Percentiles rank a stretch among this genome's conserved stretches.
Conservation (phyloP, 2,329 filamentous ascomycete species). For the Penicillium paneum region DNA sequence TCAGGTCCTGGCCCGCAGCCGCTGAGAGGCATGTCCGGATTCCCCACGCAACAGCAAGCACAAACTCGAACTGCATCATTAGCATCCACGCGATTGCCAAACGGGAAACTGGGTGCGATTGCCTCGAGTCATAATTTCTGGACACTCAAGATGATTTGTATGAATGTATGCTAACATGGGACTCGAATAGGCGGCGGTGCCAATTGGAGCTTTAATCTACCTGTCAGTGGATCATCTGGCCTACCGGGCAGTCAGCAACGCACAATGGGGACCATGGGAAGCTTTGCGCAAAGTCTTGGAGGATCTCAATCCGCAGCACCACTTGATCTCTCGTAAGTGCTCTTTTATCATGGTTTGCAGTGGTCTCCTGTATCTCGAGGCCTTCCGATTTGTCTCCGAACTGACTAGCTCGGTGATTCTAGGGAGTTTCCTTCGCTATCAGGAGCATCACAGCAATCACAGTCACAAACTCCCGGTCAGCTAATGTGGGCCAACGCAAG, state of each 20-base stretch:
- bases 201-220: conserved; percentile 57
- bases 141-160: neutral
- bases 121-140: neutral
- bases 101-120: conserved; percentile 53
- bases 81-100: conserved; percentile 50
- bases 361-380: neutral
- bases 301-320: conserved; percentile 53
- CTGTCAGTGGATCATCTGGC: conserved; percentile 52
- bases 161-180: conserved; percentile 23
- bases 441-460: conserved; percentile 54
- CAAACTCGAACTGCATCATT: conserved; percentile 48
- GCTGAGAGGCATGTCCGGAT: conserved; percentile 54
- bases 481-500: conserved; percentile 58
- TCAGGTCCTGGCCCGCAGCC: conserved; percentile 51
- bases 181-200: conserved; percentile 48
- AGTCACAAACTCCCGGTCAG: conserved; percentile 50
- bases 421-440: conserved; percentile 64
- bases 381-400: conserved; percentile 2
- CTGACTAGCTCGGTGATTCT: conserved; percentile 16
- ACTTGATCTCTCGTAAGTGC: conserved; percentile 57
- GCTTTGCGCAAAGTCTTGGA: conserved; percentile 56
- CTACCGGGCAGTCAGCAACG: conserved; percentile 51
- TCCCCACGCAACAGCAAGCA: conserved; percentile 51
- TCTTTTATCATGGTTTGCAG: neutral
- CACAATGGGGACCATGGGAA: conserved; percentile 51